A percentile compares a stretch with the other conserved stretches of the same genome.
These are phyloP conservation scores for Quercus phellos DNA, from an alignment of 331 rosid species.

Conservation along the genomic window DNA sequence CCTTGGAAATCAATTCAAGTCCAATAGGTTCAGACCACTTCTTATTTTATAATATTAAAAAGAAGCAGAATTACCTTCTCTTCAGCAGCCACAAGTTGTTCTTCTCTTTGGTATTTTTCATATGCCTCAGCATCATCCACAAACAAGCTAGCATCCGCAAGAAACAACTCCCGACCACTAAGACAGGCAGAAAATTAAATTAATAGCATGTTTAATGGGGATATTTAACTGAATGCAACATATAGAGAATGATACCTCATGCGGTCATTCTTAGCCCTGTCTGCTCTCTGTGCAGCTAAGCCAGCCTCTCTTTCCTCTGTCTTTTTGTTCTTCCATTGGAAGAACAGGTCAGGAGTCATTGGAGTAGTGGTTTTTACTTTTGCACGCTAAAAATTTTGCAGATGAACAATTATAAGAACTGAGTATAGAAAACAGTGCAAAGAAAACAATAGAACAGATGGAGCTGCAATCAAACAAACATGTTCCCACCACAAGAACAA, in stretches of 20 bases:
- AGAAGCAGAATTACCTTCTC: constrained; percentile 33
- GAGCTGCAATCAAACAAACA: neutral
- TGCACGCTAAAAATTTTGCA: constrained; percentile 58
- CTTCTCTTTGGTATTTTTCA: constrained; percentile 69
- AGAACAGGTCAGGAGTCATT: constrained; percentile 78
- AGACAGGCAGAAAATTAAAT: neutral
- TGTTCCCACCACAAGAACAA: neutral
- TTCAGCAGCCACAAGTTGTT: constrained; percentile 41
- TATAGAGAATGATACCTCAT: constrained; percentile 61
- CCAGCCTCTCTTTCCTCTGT: constrained; percentile 84
- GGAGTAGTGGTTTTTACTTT: constrained; percentile 68
- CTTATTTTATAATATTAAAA: neutral
- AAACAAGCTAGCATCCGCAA: constrained; percentile 83
- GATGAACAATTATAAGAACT: constrained; percentile 2
- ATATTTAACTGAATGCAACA: neutral
- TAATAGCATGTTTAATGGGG: neutral
- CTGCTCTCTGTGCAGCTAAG: constrained; percentile 82
- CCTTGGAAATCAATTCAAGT: neutral
- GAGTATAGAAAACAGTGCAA: neutral
- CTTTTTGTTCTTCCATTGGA: constrained; percentile 88
- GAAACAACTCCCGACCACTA: constrained; percentile 98
- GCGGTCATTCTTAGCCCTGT: constrained; percentile 95
- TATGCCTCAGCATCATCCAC: constrained; percentile 97
- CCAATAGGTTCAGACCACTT: neutral
- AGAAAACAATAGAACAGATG: neutral